Percentiles rank a stretch among this genome's conserved stretches.
These are phyloP conservation scores for Claviceps digitariae DNA, from an alignment of 2,329 filamentous ascomycete genomes.

Conservation along the genomic window DNA sequence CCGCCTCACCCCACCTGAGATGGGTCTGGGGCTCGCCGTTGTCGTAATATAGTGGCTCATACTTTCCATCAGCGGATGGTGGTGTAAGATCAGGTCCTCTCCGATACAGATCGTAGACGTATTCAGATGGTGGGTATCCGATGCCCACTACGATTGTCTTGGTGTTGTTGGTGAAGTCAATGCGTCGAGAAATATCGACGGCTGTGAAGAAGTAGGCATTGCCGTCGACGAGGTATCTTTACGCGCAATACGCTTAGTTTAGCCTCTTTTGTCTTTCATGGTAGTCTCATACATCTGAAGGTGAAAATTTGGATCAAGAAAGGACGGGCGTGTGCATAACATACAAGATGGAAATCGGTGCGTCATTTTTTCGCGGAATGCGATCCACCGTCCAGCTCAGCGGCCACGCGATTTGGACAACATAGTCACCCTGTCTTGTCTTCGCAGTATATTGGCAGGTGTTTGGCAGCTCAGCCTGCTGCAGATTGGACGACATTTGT, in stretches of 20 bases:
- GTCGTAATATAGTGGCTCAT: conserved; percentile 13
- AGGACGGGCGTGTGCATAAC: too few relatives aligned
- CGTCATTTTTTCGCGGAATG: conserved; percentile 10
- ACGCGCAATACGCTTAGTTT: neutral
- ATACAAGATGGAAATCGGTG: conserved; percentile 13
- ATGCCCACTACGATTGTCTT: conserved; percentile 19
- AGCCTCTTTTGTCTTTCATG: neutral
- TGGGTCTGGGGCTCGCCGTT: conserved; percentile 14
- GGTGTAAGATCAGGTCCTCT: conserved; percentile 19
- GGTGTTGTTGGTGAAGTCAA: conserved; percentile 14
- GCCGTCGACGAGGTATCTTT: conserved; percentile 21
- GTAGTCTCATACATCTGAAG: too few relatives aligned
- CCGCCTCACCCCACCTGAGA: conserved; percentile 25
- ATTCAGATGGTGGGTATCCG: conserved; percentile 16
- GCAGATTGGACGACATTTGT: conserved; percentile 3
- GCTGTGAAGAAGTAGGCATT: conserved; percentile 23
- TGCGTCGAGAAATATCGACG: conserved; percentile 15
- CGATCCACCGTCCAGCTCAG: conserved; percentile 16
- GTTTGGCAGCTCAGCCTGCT: conserved; percentile 13
- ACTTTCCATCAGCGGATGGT: conserved; percentile 10
- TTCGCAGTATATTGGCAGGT: conserved; percentile 14
- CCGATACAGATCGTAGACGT: conserved; percentile 16
- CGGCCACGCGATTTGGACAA: conserved; percentile 19
- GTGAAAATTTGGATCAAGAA: too few relatives aligned
- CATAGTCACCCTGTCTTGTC: conserved; percentile 16